Evolutionary conservation across 441 rosid genomes (phyloP).

Genomic region (Pelargonium australe): DNA sequence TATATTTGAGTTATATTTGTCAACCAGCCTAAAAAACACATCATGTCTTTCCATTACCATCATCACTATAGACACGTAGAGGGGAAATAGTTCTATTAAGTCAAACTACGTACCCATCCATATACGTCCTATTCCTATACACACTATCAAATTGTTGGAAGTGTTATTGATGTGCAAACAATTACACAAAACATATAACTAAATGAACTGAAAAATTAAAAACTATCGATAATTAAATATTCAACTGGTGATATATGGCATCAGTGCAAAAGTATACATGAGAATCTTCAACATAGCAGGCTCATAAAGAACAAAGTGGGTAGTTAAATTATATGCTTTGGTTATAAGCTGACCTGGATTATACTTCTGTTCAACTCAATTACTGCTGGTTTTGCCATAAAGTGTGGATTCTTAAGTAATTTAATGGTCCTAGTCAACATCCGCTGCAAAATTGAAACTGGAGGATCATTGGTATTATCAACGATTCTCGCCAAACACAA

Average conservation of each 20-base stretch:
- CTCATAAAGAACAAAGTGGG: not conserved
- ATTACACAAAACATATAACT: no score
- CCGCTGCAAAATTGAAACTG: constrained; percentile 58
- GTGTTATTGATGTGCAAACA: no score
- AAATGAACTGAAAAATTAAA: no score
- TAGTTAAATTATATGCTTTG: constrained; percentile 6
- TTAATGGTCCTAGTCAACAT: constrained; percentile 63
- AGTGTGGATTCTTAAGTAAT: constrained; percentile 75
- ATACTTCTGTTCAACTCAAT: constrained; percentile 73
- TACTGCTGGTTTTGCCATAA: constrained; percentile 75
- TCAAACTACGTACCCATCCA: not conserved
- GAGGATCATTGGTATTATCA: constrained; percentile 53
- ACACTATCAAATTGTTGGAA: not conserved
- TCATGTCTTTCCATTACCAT: not conserved
- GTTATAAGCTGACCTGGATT: constrained; percentile 43
- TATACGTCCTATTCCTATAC: not conserved
- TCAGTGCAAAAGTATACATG: not conserved
- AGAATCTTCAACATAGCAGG: not conserved
- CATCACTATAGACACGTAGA: no score
- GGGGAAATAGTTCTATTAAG: no score
- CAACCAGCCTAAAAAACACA: not conserved
- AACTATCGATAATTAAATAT: not conserved
- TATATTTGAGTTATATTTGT: not conserved
- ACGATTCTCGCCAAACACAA: constrained; percentile 76
- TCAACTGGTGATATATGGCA: not conserved